Evolutionary conservation across 306 rosid species (phyloP).

Genomic region (Acmispon strigosus): DNA sequence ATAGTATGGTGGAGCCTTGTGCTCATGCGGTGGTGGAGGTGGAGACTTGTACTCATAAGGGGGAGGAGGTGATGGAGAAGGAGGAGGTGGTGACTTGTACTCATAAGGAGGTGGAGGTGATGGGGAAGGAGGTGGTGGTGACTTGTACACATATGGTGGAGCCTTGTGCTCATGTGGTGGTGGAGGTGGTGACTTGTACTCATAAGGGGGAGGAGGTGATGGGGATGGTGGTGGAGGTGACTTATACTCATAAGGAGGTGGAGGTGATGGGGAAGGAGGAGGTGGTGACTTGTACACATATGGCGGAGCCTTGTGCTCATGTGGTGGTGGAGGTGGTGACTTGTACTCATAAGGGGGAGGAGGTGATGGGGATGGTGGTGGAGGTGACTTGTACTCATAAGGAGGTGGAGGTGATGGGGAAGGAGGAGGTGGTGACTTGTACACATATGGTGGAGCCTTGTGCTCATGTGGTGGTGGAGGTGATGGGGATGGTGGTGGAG

Average conservation of each 20-base stretch:
- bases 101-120: slow-evolving; percentile 24
- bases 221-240: slow-evolving; percentile 27
- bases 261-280: neutral
- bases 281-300: slow-evolving; percentile 24
- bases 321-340: slow-evolving; percentile 18
- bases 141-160: neutral
- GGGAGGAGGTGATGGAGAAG: slow-evolving; percentile 28
- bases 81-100: slow-evolving; percentile 46
- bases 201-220: slow-evolving; percentile 18
- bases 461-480: slow-evolving; percentile 22
- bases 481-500: slow-evolving; percentile 43
- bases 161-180: neutral
- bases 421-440: slow-evolving; percentile 22
- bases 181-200: slow-evolving; percentile 4
- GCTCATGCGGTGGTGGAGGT: neutral
- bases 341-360: slow-evolving; percentile 38
- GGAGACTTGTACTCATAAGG: slow-evolving; percentile 37
- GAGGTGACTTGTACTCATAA: slow-evolving; percentile 37
- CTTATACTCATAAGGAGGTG: slow-evolving; percentile 18
- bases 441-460: slow-evolving; percentile 15
- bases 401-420: slow-evolving; percentile 49
- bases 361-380: slow-evolving; percentile 61
- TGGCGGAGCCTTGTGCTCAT: slow-evolving; percentile 13
- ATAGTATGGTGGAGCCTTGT: no score
- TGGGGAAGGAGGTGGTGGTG: slow-evolving; percentile 26